Conservation (phyloP, 2,329 filamentous ascomycete species). For the Botrytis squamosa region DNA sequence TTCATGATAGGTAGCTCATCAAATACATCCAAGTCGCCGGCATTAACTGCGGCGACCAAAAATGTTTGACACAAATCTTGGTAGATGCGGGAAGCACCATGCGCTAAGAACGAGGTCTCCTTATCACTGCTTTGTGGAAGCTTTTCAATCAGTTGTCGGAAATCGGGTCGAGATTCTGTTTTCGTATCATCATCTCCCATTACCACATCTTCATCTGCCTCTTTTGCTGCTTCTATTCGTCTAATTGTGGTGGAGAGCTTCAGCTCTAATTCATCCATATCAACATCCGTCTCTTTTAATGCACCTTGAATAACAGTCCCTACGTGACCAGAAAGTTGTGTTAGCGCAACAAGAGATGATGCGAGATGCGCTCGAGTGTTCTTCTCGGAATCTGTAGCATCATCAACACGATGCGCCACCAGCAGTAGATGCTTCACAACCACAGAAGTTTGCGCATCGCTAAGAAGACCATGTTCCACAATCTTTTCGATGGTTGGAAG, state of each 20-base stretch:
- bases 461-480: conserved; percentile 58
- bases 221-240: conserved; percentile 51
- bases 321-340: conserved; percentile 56
- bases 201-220: conserved; percentile 50
- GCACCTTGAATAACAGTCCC: conserved; percentile 66
- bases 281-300: conserved; percentile 65
- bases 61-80: conserved; percentile 59
- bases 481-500: conserved; percentile 61
- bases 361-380: conserved; percentile 63
- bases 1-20: conserved; percentile 55
- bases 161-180: conserved; percentile 36
- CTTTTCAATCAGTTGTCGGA: conserved; percentile 29
- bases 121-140: conserved; percentile 40
- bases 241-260: conserved; percentile 70
- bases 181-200: conserved; percentile 46
- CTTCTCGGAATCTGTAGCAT: conserved; percentile 53
- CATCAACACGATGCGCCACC: conserved; percentile 57
- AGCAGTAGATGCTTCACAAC: conserved; percentile 65
- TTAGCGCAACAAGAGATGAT: conserved; percentile 64
- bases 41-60: conserved; percentile 51
- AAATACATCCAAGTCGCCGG: conserved; percentile 40
- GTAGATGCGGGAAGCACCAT: conserved; percentile 53
- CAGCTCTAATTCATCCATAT: conserved; percentile 73
- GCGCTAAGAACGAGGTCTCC: conserved; percentile 53
- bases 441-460: conserved; percentile 61